Percentiles rank a stretch among this genome's conserved stretches.
These are phyloP conservation scores for Umbelopsis vinacea DNA, from an alignment of 192 early-diverging fungal species.

Conservation along the genomic window DNA sequence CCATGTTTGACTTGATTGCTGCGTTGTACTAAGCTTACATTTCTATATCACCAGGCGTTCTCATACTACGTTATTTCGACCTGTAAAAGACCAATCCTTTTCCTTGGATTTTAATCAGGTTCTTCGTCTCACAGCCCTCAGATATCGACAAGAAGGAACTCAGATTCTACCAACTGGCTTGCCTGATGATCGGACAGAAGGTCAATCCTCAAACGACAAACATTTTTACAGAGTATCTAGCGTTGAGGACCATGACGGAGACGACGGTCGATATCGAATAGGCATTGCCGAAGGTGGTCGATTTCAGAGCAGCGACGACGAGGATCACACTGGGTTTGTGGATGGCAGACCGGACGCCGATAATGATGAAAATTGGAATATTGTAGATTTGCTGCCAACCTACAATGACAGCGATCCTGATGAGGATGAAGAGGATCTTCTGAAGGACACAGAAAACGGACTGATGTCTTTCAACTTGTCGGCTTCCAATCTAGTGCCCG, in stretches of 20 bases:
- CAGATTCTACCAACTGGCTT: background rate
- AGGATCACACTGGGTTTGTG: background rate
- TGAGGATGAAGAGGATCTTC: slow-evolving; percentile 22
- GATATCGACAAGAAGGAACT: slow-evolving; percentile 21
- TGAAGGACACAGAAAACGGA: slow-evolving; percentile 8
- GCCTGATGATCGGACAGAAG: background rate
- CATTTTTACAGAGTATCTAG: background rate
- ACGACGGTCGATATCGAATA: slow-evolving; percentile 12
- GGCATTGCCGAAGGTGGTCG: slow-evolving; percentile 4
- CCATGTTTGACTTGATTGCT: background rate
- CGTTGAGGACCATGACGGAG: background rate
- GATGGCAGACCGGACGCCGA: background rate
- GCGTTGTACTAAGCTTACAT: background rate
- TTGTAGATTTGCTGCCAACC: slow-evolving; percentile 40
- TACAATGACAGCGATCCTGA: slow-evolving; percentile 13
- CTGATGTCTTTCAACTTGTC: slow-evolving; percentile 31
- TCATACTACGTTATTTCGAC: slow-evolving; percentile 29
- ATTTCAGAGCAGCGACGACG: background rate
- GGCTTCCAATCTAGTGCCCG: slow-evolving; percentile 31
- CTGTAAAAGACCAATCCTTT: slow-evolving; percentile 22
- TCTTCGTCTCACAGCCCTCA: slow-evolving; percentile 20
- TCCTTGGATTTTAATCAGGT: slow-evolving; percentile 37
- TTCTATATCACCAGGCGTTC: slow-evolving; percentile 26
- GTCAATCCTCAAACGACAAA: background rate
- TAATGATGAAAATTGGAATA: slow-evolving; percentile 36